These are phyloP conservation scores for Penicillium sp. DNA, from an alignment of 2,329 filamentous ascomycete genomes.

Conservation along the genomic window DNA sequence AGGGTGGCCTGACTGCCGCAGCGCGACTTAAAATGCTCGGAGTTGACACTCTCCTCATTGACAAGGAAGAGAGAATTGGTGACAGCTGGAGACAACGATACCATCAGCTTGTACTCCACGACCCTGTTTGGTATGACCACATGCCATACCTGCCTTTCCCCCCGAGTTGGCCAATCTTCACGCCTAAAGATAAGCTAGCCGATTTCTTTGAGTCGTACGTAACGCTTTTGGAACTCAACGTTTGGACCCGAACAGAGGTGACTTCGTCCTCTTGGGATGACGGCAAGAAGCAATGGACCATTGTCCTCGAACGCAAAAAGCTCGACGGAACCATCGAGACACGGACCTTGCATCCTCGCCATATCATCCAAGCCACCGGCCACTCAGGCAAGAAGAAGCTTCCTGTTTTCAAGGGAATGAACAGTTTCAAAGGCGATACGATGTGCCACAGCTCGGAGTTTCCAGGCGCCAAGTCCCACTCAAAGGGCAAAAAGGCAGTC, in stretches of 20 bases:
- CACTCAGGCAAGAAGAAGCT: conserved; percentile 67
- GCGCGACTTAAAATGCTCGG: conserved; percentile 63
- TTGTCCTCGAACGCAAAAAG: conserved; percentile 51
- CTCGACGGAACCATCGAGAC: conserved; percentile 45
- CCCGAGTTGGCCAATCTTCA: conserved; percentile 67
- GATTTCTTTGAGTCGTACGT: conserved; percentile 70
- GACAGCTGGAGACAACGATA: conserved; percentile 68
- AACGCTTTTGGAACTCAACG: conserved; percentile 65
- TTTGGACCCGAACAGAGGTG: conserved; percentile 62
- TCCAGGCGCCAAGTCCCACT: conserved; percentile 51
- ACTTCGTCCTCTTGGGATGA: conserved; percentile 55
- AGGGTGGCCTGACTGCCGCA: conserved; percentile 60
- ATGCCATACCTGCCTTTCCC: conserved; percentile 68
- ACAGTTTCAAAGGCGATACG: conserved; percentile 59
- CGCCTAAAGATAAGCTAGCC: conserved; percentile 70
- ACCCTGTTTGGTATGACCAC: conserved; percentile 60
- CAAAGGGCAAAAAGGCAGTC: conserved; percentile 61
- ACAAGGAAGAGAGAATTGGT: conserved; percentile 59
- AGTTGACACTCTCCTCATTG: conserved; percentile 59
- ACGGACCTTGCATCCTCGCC: conserved; percentile 61
- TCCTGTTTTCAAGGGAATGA: conserved; percentile 50
- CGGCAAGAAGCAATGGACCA: conserved; percentile 54
- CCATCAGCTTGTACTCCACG: conserved; percentile 67
- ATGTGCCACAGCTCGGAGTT: conserved; percentile 66
- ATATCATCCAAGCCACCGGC: conserved; percentile 68